Evolutionary conservation across 257 asterid genomes (phyloP).

Genomic region (Agastache rugosa): DNA sequence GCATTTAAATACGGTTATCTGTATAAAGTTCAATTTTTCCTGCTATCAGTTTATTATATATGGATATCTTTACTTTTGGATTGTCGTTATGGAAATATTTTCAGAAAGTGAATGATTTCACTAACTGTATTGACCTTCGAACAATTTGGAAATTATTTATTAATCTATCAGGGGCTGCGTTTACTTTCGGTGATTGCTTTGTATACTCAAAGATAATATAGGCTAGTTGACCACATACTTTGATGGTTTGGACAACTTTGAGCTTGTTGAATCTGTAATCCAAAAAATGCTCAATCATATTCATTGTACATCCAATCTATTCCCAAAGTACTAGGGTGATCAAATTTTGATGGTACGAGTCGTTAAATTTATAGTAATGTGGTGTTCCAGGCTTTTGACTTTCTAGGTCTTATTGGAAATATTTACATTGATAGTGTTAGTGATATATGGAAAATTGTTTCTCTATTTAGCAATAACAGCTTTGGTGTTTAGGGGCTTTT

Average conservation of each 20-base stretch:
- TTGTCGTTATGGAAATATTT: background rate
- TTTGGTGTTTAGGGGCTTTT: constrained; percentile 76
- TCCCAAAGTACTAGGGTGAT: background rate
- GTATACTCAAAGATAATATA: background rate
- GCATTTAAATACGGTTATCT: background rate
- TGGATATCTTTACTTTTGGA: background rate
- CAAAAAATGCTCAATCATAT: background rate
- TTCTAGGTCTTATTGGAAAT: background rate
- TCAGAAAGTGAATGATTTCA: background rate
- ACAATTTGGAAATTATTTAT: background rate
- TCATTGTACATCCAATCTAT: background rate
- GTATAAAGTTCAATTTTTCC: background rate
- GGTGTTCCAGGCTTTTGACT: background rate
- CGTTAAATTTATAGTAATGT: constrained; percentile 16
- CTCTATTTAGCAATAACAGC: constrained; percentile 6
- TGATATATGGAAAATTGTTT: constrained; percentile 19
- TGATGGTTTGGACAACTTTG: background rate
- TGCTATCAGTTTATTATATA: constrained; percentile 3
- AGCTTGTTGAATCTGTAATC: background rate
- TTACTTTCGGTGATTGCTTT: no score
- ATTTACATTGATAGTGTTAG: constrained; percentile 4
- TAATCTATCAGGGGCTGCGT: background rate
- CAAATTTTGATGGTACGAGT: constrained; percentile 17
- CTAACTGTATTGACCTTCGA: constrained; percentile 2
- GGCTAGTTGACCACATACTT: background rate